These are phyloP conservation scores for Silene conica DNA, from an alignment of 148 eudicot genomes.

Conservation along the genomic window DNA sequence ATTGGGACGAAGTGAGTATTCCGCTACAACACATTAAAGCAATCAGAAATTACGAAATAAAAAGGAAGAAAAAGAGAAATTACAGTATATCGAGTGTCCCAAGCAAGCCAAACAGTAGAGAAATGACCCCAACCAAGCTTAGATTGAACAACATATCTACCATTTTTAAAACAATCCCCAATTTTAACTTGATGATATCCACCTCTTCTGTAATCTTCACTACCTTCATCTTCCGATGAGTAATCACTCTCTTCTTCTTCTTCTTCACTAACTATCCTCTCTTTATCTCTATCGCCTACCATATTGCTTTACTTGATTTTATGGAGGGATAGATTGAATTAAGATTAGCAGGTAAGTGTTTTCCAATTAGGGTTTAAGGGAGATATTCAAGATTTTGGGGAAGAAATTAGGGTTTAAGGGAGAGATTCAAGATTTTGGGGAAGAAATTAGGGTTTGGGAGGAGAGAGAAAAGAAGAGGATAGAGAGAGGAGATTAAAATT, in stretches of 20 bases:
- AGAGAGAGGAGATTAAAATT: not conserved
- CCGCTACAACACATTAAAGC: not conserved
- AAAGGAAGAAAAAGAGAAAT: conserved; percentile 8
- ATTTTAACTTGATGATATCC: conserved; percentile 70
- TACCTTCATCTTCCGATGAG: conserved; percentile 55
- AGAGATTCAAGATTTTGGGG: not conserved
- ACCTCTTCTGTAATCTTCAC: conserved; percentile 39
- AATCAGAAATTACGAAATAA: not conserved
- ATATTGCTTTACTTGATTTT: not conserved
- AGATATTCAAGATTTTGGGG: not conserved
- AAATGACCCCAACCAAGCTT: conserved; percentile 97
- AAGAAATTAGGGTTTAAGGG: conserved; percentile 16
- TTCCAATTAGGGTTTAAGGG: not conserved
- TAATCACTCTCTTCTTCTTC: conserved; percentile 30
- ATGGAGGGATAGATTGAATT: not conserved
- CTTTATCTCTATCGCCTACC: conserved; percentile 27
- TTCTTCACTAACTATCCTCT: conserved; percentile 9
- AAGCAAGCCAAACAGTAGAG: conserved; percentile 93
- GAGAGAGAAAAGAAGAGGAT: not conserved
- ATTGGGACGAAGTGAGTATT: not conserved
- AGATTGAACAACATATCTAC: conserved; percentile 62
- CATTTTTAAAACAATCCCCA: conserved; percentile 62
- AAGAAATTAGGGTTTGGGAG: conserved; percentile 28
- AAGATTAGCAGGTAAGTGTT: not conserved
- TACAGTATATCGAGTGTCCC: conserved; percentile 63